A percentile compares a stretch with the other conserved stretches of the same genome.
Conservation (phyloP, 805 yeast genomes). For the Barnettozyma populi region DNA sequence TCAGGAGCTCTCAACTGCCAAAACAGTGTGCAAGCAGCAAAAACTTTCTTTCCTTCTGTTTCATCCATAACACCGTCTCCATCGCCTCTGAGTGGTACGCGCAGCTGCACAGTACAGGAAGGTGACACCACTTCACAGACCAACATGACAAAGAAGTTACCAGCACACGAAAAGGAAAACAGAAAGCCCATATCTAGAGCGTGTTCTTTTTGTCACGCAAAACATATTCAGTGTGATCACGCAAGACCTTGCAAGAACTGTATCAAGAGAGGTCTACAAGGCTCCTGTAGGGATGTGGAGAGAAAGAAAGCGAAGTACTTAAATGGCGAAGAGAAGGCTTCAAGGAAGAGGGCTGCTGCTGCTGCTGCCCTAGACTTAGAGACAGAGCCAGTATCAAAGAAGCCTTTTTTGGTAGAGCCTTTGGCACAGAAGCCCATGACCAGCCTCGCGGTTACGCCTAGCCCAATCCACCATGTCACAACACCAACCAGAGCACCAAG, state of each 20-base stretch:
- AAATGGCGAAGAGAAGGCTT: conserved; percentile 8
- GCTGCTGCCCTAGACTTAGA: not conserved
- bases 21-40: not conserved
- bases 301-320: conserved; percentile 42
- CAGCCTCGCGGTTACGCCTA: not conserved
- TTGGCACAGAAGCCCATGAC: not conserved
- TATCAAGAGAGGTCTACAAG: conserved; percentile 50
- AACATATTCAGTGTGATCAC: conserved; percentile 69
- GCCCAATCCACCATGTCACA: not conserved
- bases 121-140: not conserved
- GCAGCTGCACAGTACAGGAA: not conserved
- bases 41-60: not conserved
- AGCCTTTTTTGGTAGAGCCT: not conserved
- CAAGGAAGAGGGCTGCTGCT: not conserved
- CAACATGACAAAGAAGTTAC: conserved; percentile 57
- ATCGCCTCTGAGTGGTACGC: not conserved
- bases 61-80: not conserved
- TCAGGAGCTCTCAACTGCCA: not conserved
- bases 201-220: conserved; percentile 65
- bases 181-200: conserved; percentile 66
- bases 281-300: conserved; percentile 51
- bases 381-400: not conserved
- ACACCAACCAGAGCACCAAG: not conserved
- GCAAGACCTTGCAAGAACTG: conserved; percentile 69
- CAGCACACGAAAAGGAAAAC: conserved; percentile 44